phyloP scores from a whole-genome alignment of 768 basidiomycete genomes.

The Tulasnella sp. region DNA sequence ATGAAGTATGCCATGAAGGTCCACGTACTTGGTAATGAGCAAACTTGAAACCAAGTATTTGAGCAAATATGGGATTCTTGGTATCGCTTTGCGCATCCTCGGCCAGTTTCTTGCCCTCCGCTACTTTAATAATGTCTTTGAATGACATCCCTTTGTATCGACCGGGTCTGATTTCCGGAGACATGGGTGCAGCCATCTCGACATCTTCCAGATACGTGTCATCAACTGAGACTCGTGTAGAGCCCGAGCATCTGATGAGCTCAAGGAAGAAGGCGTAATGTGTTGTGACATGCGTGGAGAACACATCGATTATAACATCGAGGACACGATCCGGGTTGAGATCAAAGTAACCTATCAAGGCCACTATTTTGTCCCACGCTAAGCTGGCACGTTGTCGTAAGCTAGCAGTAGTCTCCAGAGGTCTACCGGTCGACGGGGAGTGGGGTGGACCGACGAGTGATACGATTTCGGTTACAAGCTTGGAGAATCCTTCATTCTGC shows the following conservation, averaged over 20 bases:
- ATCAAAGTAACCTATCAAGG: constrained; percentile 91
- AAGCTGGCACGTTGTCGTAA: constrained; percentile 53
- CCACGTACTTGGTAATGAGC: constrained; percentile 57
- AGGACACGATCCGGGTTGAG: constrained; percentile 88
- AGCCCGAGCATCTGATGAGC: constrained; percentile 75
- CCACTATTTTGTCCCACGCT: constrained; percentile 74
- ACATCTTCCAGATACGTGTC: neutral
- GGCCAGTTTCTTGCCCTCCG: constrained; percentile 28
- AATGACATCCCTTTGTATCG: constrained; percentile 46
- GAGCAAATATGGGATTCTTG: constrained; percentile 52
- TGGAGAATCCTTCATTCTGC: constrained; percentile 94
- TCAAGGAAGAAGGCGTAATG: constrained; percentile 86
- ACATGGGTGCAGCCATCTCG: constrained; percentile 23
- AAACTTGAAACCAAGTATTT: constrained; percentile 98
- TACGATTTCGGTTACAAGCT: constrained; percentile 73
- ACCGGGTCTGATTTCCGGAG: too few species aligned
- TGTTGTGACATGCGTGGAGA: constrained; percentile 64
- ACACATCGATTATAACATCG: constrained; percentile 85
- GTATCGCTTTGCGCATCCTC: neutral
- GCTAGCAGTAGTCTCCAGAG: constrained; percentile 42
- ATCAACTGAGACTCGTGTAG: constrained; percentile 33
- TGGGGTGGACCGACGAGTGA: constrained; percentile 66
- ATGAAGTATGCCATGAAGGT: neutral
- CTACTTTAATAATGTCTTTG: constrained; percentile 50
- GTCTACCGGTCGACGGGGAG: constrained; percentile 48